Conservation (phyloP, 1,284 basidiomycete species). For the Ustilago xerochloae region DNA sequence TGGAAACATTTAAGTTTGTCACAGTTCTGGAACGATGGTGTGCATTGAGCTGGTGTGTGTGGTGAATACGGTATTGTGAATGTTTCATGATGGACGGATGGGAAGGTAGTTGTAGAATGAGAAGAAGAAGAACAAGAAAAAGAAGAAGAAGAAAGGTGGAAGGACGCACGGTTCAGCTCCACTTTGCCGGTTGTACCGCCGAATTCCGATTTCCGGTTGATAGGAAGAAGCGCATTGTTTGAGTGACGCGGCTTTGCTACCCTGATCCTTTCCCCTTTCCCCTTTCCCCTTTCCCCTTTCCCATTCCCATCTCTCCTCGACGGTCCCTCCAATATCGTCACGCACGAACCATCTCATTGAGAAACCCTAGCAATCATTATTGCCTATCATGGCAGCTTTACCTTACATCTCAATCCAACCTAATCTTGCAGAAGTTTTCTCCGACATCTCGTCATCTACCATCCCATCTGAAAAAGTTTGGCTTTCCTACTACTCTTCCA, state of each 20-base stretch:
- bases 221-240: not conserved
- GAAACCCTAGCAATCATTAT: no score
- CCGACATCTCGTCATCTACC: constrained; percentile 74
- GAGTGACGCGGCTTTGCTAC: constrained; percentile 3
- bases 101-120: not conserved
- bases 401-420: constrained; percentile 74
- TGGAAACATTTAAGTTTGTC: no score
- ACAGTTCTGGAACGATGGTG: not conserved
- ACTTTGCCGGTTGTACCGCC: constrained; percentile 1
- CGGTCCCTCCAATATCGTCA: not conserved
- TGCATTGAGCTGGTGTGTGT: not conserved
- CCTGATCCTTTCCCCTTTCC: constrained; percentile 1
- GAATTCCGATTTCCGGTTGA: constrained; percentile 8
- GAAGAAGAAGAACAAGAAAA: not conserved
- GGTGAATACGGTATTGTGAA: no score
- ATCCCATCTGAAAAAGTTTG: constrained; percentile 76
- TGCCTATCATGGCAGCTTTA: constrained; percentile 39
- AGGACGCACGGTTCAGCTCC: constrained; percentile 18
- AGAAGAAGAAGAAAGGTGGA: not conserved
- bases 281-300: not conserved
- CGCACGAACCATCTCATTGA: not conserved
- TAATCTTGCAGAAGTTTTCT: constrained; percentile 74
- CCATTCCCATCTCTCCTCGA: not conserved
- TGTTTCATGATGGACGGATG: no score
- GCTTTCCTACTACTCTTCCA: constrained; percentile 75